Conservation (phyloP, 495 filamentous ascomycete genomes). For the Immersiella caudata region DNA sequence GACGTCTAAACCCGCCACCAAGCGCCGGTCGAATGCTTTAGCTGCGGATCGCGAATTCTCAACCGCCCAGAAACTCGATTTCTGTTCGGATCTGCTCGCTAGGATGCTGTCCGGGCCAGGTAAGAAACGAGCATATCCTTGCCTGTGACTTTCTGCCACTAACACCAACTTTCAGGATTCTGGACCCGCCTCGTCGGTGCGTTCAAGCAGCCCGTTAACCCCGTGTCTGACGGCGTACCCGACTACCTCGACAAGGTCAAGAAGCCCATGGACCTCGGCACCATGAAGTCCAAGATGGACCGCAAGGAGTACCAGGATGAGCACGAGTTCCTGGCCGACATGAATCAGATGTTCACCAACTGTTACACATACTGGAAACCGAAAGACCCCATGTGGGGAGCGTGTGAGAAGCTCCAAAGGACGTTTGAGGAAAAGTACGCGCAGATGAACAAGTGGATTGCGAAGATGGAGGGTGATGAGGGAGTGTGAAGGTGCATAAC, state of each 20-base stretch:
- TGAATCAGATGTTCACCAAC: conserved; percentile 54
- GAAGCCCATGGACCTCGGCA: conserved; percentile 53
- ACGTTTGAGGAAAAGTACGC: conserved; percentile 54
- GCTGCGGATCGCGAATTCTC: conserved; percentile 36
- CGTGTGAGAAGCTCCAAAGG: conserved; percentile 51
- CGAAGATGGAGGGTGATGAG: conserved; percentile 51
- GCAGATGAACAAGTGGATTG: conserved; percentile 54
- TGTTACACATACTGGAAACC: conserved; percentile 52
- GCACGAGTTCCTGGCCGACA: conserved; percentile 48
- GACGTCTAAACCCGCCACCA: conserved; percentile 33
- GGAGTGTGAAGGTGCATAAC: conserved; percentile 24
- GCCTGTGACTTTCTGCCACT: background rate
- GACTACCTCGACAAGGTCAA: conserved; percentile 52
- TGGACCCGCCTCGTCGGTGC: conserved; percentile 61
- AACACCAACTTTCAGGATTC: conserved; percentile 42
- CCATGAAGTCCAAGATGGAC: conserved; percentile 55
- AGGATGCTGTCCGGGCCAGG: conserved; percentile 4
- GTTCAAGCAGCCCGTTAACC: conserved; percentile 52
- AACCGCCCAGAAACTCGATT: conserved; percentile 51
- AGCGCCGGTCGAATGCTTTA: conserved; percentile 34
- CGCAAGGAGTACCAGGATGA: conserved; percentile 44
- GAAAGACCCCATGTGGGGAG: conserved; percentile 47
- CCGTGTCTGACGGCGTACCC: conserved; percentile 48
- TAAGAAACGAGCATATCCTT: background rate
- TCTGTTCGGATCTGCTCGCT: conserved; percentile 51